Evolutionary conservation across 495 filamentous ascomycete genomes (phyloP), one percentile per base, ranked within the genome.

Genomic region (Podospora pseudoanserina): DNA sequence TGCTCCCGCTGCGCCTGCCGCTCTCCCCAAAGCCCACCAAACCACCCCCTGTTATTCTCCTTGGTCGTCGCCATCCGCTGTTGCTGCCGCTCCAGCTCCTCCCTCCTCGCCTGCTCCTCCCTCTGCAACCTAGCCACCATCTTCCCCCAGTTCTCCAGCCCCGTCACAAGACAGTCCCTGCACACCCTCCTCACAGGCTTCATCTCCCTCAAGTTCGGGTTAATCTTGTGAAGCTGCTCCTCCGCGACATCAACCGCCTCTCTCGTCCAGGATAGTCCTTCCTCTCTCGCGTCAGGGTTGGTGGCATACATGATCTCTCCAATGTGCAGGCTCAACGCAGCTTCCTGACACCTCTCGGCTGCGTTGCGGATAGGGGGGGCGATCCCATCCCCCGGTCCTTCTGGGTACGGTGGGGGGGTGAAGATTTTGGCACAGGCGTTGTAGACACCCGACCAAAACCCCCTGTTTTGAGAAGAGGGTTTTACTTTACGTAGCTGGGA

Each of bases 251-350:
- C 91, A 63, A 93, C 91, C 32, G 90, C 91, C 67, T 94, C 90
- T 65, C 91, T 88, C 13, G 90, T 95, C 93, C 94, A 97, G 64
- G 86, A 85, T 9, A 97, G 83, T 0, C 92, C 93, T 65, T 88
- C 85, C 57, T 90, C 86, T 39, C 83, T 82, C 34, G 59, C 70
- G 58, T 62, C 59, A 15, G 68, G 23, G 20, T 71, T 69, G 5
- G 78, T 71, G 1, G 92, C 86, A 80, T 90, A 98, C 60, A 99
- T 78, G 68, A 98, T 93, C 81, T 99, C 95, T 65, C 94, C 96
- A 66, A 99, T 93, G 78, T 97, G 92, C 20, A 90, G 85, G 88
- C 93, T 91, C 3, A 97, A 79, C 5, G 85, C 91, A 3, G 92
- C 93, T 76, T 97, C 92, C 63, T 92, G 90, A 82, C 95, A 97